Evolutionary conservation across 2,329 filamentous ascomycete genomes (phyloP).

Genomic region (Diaporthe aspalathi): DNA sequence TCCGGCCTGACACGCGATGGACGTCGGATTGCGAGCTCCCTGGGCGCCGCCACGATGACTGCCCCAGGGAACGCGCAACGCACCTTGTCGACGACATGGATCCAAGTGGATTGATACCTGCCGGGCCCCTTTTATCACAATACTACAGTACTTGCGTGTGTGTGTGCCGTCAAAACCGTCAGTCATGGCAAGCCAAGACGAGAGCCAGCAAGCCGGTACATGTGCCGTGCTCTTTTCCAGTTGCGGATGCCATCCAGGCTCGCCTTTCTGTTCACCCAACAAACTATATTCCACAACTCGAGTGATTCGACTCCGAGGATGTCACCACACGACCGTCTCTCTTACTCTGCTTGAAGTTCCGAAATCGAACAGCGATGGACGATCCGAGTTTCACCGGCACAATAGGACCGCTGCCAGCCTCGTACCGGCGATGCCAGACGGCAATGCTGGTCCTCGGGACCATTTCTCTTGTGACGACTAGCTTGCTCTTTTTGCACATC

Average conservation of each 20-base stretch:
- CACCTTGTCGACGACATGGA: constrained; percentile 13
- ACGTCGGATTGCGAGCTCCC: background rate
- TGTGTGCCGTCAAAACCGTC: constrained; percentile 17
- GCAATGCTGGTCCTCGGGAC: constrained; percentile 42
- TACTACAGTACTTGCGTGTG: constrained; percentile 6
- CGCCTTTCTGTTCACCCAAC: background rate
- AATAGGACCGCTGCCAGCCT: constrained; percentile 43
- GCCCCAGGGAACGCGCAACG: constrained; percentile 6
- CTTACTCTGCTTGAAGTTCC: background rate
- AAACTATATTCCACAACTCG: background rate
- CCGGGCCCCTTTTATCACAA: constrained; percentile 30
- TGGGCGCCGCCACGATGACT: background rate
- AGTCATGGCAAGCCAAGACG: background rate
- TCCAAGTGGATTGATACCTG: constrained; percentile 30
- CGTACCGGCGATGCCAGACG: constrained; percentile 43
- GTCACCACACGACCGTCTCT: background rate
- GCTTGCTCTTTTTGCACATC: constrained; percentile 45
- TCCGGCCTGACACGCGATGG: constrained; percentile 5
- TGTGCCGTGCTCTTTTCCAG: background rate
- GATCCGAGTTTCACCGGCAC: constrained; percentile 29
- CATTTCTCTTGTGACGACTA: constrained; percentile 44
- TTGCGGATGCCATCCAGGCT: background rate
- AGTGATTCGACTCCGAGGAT: constrained; percentile 26
- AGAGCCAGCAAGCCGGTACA: background rate
- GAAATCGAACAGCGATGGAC: constrained; percentile 20